Evolutionary conservation across 768 basidiomycete species (phyloP), one percentile per base, ranked within the genome.

Genomic region (Rhizopogon sp.): DNA sequence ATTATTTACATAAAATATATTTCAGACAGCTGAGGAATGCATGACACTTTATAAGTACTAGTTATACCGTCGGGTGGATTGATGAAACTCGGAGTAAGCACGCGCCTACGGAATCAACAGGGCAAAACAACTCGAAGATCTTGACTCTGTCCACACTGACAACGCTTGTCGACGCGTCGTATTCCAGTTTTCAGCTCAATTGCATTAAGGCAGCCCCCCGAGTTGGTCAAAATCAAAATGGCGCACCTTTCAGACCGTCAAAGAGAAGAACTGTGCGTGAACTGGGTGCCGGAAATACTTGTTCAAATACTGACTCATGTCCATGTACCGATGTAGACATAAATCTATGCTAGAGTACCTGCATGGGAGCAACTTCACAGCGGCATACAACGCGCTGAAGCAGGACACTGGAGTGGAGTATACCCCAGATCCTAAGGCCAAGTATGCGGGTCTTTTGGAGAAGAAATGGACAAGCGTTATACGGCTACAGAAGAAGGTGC

Each of bases 401-500:
- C 66, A 74, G 41, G 81, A 84, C 56, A 70, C 78, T 33, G 76
- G 78, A 54, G 66, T 79, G 28, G 82, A 85, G 56, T 90, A 88
- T 67, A 77, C 79, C 3, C 90, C 89, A 14, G 93, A 96, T 75
- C 84, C 91, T 22, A 93, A 90, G 67, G 84, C 91, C 50, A 88
- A 90, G 68, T 88, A 85, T 64, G 84, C 85, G 1, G 94, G 93
- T 1, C 73, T 98, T 54, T 73, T 98, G 57, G 95, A 93, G 76
- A 96, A 96, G 85, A 98, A 98, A 72, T 98, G 95, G 95, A 96
- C 92, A 47, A 91, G 88, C 65, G 93, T 97, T 35, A 95, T 98
- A 56, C 81, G 95, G 60, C 72, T 98, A 68, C 95, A 98, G 76
- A 92, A 95, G 79, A 96, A 95, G 85, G 93, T 88, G 43, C 59